Evolutionary conservation across 148 eudicot genomes (phyloP), one percentile per base, ranked within the genome.

Genomic region (Chenopodium album): DNA sequence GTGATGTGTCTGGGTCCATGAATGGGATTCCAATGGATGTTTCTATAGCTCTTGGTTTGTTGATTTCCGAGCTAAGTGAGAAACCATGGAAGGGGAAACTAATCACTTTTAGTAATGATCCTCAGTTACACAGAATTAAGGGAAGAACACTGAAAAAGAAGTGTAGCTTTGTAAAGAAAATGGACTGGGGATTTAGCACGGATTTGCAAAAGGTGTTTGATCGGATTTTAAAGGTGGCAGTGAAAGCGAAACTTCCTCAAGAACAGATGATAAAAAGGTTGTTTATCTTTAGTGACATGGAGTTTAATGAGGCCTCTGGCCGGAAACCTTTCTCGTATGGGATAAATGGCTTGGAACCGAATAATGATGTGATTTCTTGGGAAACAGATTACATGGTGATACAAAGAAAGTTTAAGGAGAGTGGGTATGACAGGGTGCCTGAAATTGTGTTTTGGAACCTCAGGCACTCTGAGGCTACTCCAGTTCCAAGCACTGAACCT

Each of bases 371-470:
- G 54, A 47, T 9, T 16, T 60, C 62, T 6, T 69, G 75, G 75
- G 75, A 48, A 31, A 69, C 81, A 5, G 75, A 79, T 79, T 69
- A 79, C 22, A 62, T 48, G 19, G 60, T 7, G 10, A 52, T 79
- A 50, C 63, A 68, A 73, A 79, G 75, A 46, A 79, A 50, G 32
- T 79, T 48, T 44, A 79, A 52, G 75, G 81, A 69, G 75, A 79
- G 22, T 3, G 75, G 74, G 22, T 79, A 46, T 20, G 62, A 79
- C 0, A 54, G 12, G 54, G 81, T 68, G 46, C 81, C 81, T 50
- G 65, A 79, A 44, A 79, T 79, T 69, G 85, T 86, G 81, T 90
- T 90, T 66, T 90, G 92, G 88, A 90, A 90, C 32, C 68, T 90
- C 44, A 81, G 88, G 31, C 83, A 85, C 72, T 90, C 91, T 8